phyloP scores from a whole-genome alignment of 345 rosid genomes.

The Chamaenerion angustifolium region DNA sequence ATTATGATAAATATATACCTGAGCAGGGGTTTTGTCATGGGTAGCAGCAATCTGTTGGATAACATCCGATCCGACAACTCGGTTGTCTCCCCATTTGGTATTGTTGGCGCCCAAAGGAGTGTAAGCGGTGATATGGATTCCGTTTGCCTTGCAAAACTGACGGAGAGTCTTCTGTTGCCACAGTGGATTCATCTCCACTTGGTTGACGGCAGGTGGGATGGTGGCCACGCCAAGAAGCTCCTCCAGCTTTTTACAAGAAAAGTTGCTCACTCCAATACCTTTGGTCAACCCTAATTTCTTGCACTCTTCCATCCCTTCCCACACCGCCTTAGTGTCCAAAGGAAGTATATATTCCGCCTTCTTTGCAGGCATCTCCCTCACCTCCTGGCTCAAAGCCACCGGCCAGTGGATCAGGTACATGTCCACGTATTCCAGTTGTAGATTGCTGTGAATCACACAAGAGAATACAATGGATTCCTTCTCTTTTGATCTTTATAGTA shows the following conservation, averaged over 20 bases:
- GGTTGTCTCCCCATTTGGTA: constrained; percentile 11
- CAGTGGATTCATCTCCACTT: constrained; percentile 19
- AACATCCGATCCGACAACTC: constrained; percentile 7
- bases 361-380: constrained; percentile 1
- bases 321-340: constrained; percentile 17
- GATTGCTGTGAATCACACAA: constrained; percentile 13
- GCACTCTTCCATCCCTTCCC: constrained; percentile 27
- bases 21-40: constrained; percentile 14
- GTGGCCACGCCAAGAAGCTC: constrained; percentile 15
- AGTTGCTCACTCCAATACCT: constrained; percentile 19
- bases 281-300: constrained; percentile 15
- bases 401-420: constrained; percentile 25
- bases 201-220: constrained; percentile 18
- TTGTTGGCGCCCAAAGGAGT: constrained; percentile 14
- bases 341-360: constrained; percentile 8
- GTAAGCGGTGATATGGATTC: constrained; percentile 13
- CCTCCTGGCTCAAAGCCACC: constrained; percentile 12
- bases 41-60: constrained; percentile 12
- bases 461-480: background rate
- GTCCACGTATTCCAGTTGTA: constrained; percentile 21
- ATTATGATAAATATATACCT: too few species aligned
- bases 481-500: too few species aligned
- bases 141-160: constrained; percentile 13
- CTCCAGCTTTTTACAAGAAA: constrained; percentile 11
- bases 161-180: constrained; percentile 18